Conservation (phyloP, 208 protist genomes). For the Leishmania turanica region DNA sequence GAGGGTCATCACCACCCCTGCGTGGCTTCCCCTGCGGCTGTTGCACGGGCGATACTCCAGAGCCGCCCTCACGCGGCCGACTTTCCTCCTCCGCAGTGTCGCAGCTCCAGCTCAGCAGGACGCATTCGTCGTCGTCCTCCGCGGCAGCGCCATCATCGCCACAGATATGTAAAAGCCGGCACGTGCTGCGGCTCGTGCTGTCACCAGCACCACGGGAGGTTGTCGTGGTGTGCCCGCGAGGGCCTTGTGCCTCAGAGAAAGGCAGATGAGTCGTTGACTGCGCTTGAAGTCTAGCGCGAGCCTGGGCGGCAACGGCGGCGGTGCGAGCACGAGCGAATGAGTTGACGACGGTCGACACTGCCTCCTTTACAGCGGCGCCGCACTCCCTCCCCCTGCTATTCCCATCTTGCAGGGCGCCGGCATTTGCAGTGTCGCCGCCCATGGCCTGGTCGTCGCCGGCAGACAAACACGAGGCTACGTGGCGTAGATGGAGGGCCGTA, state of each 20-base stretch:
- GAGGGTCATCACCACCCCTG: background rate
- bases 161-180: background rate
- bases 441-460: background rate
- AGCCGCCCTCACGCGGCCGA: background rate
- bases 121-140: slow-evolving; percentile 11
- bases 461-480: slow-evolving; percentile 8
- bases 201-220: background rate
- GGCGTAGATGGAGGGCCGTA: slow-evolving; percentile 10
- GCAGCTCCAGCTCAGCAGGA: slow-evolving; percentile 22
- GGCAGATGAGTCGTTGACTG: background rate
- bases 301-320: background rate
- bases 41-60: background rate
- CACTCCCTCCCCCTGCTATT: background rate
- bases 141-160: background rate
- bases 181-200: background rate
- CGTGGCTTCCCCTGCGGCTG: background rate
- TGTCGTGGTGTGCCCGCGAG: background rate
- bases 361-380: background rate
- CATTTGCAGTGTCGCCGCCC: background rate
- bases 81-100: slow-evolving; percentile 6
- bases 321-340: background rate
- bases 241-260: background rate
- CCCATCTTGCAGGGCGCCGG: background rate
- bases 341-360: background rate
- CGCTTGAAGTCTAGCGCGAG: background rate